Evolutionary conservation across 768 basidiomycete species (phyloP), one percentile per base, ranked within the genome.

Genomic region (Russula foetens): DNA sequence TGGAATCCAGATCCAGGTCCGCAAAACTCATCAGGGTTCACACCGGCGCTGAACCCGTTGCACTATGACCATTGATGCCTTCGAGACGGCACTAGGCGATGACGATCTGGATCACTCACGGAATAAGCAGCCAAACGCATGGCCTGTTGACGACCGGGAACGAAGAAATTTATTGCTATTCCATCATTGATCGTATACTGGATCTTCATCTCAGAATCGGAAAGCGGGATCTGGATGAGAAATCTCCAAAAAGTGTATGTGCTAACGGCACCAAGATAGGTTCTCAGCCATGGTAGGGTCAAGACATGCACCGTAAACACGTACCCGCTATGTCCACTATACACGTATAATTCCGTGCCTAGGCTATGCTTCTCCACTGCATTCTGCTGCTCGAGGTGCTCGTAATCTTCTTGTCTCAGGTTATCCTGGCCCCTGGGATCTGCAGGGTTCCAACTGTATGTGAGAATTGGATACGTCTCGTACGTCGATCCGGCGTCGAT

Each of bases 201-300:
- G 53, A 98, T 79, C 51, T 77, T 74, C 80, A 93, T 88, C 74
- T 96, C 91, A 39, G 76, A 75, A 9, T 76, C 73, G 1, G 79
- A 77, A 2, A 98, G 72, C 0, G 92, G 92, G 56, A 99, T 79
- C 63, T 86, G 83, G 49, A 98, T 83, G 68, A 85, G 77, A 75
- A 98, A 98, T 55, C 96, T 81, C 90, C 93, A 98, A 76, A 99
- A 99, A 1, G 92, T 92, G 69, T 84, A 93, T 0, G 88, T 86
- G 6, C 93, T 95, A 60, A 31, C 50, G 24, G 38, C n/a, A 29
- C 26, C 9, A 23, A 5, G 21, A 41, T 41, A 19, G n/a, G 5
- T 26, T 23, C 28, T 21, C 26, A 41, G 28, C 29, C 38, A 31
- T 41, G 15, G 29, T 1, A 1, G 23, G 21, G 9, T 49, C 4